Evolutionary conservation across 2,329 filamentous ascomycete genomes (phyloP).

Genomic region (Keithomyces neogunnii): DNA sequence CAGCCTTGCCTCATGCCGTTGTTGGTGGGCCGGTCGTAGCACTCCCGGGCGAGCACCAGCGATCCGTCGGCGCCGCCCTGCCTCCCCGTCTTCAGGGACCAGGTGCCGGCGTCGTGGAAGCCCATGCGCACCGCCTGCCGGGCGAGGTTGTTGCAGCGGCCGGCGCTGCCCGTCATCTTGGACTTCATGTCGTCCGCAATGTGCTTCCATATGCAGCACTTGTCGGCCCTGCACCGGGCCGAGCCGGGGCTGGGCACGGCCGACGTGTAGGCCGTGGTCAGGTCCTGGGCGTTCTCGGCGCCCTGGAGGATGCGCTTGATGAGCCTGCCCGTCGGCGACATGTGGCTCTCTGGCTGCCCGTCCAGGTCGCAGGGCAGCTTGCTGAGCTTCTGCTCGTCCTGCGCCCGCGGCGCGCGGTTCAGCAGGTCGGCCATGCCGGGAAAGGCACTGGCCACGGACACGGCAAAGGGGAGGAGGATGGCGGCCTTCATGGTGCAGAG

Average conservation of each 20-base stretch:
- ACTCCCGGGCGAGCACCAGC: constrained; percentile 28
- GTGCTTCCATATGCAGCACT: constrained; percentile 33
- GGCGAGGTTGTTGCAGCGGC: constrained; percentile 30
- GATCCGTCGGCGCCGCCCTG: constrained; percentile 35
- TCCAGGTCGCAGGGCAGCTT: constrained; percentile 28
- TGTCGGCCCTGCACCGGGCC: constrained; percentile 20
- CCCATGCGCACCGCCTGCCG: constrained; percentile 32
- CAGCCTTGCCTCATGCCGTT: constrained; percentile 35
- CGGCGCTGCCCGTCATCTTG: constrained; percentile 23
- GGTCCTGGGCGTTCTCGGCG: constrained; percentile 3
- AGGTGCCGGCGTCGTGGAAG: constrained; percentile 36
- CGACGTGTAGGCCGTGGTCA: background rate
- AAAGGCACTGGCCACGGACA: constrained; percentile 3
- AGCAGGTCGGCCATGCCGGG: constrained; percentile 5
- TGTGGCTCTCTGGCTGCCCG: constrained; percentile 15
- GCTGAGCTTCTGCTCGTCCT: background rate
- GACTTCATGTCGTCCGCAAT: constrained; percentile 26
- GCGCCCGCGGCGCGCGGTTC: constrained; percentile 1
- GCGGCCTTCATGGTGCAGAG: background rate
- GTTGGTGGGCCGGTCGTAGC: constrained; percentile 30
- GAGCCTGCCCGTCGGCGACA: constrained; percentile 19
- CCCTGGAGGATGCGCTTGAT: constrained; percentile 26
- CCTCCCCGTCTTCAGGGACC: constrained; percentile 14
- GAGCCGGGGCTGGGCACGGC: constrained; percentile 3
- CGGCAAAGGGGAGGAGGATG: constrained; percentile 7